Evolutionary conservation across 1,139 yeast species (phyloP), one percentile per base, ranked within the genome.

Genomic region (Casaregolazyma lundiana): DNA sequence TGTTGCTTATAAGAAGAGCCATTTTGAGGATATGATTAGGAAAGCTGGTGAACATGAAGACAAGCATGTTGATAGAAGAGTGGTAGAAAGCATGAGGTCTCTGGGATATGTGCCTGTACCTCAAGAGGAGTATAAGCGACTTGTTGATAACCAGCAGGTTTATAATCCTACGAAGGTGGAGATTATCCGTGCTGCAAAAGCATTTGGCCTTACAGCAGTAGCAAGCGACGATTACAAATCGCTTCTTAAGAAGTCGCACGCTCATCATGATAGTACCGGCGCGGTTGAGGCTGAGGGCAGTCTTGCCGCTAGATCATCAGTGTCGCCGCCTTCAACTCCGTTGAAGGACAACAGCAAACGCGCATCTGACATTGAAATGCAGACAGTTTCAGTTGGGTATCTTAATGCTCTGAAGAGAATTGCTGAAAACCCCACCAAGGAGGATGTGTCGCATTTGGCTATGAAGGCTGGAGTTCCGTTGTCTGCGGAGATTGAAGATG

Each of bases 161-260:
- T 63, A 61, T 46, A 62, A 62, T 37, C 70, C 70, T 1, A 61
- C 69, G 4, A 61, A 59, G 47, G 62, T 66, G 5, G 72, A 69
- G 34, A 57, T 68, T 35, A 53, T 64, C 15, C 58, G 66, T 24
- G 60, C 64, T n/a, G 73, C 73, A 7, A 63, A 64, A 48, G 63
- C 64, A 7, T 57, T 64, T 45, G 77, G 75, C 5, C 58, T 67
- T 43, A 65, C 67, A 9, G 67, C 71, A 1, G 50, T 75, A 38
- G 56, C 69, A 3, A 46, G 58, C 7, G 68, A 64, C 0, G 75
- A 70, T 37, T 67, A 67, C 51, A 57, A 62, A 24, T 48, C 53
- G 2, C 50, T 64, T 15, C 48, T 62, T 29, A 57, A 59, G 32
- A 50, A 52, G 20, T 52, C 50, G 17, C 43, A 50, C 19, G 48